Percentiles rank a stretch among this genome's conserved stretches.
phyloP scores from a whole-genome alignment of 176 grass and related monocot species.

The Hsuehochloa calcarea region DNA sequence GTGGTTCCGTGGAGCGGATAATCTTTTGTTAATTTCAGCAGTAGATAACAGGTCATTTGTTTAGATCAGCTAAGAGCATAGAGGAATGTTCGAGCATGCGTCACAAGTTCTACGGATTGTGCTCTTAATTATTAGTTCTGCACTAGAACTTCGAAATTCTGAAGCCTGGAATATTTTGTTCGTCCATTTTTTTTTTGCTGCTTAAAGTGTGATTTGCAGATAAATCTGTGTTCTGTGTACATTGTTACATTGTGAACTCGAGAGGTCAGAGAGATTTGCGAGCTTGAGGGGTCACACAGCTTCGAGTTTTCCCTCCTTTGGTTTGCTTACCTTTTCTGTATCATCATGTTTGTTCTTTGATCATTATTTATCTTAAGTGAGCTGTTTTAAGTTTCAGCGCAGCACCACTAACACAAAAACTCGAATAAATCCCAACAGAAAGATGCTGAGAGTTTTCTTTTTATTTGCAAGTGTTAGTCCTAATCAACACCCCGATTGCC shows the following conservation, averaged over 20 bases:
- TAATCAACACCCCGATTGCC: conserved; percentile 31
- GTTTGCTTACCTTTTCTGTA: neutral
- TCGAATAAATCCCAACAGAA: conserved; percentile 15
- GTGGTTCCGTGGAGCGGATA: no score
- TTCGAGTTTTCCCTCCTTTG: neutral
- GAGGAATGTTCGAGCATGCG: neutral
- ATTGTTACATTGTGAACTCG: neutral
- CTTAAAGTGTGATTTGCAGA: neutral
- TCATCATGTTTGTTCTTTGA: neutral
- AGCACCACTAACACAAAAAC: neutral
- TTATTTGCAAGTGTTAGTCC: conserved; percentile 28
- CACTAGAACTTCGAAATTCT: neutral
- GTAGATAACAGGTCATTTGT: no score
- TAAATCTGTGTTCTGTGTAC: neutral
- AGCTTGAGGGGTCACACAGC: neutral
- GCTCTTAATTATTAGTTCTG: neutral
- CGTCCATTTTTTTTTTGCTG: neutral
- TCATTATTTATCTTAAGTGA: neutral
- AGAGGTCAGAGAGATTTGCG: neutral
- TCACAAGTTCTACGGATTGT: neutral
- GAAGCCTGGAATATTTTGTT: neutral
- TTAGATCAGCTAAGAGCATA: no score
- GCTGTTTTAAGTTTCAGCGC: neutral
- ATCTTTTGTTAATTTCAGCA: no score
- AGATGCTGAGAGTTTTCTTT: neutral